Evolutionary conservation across 306 rosid genomes (phyloP), one percentile per base, ranked within the genome.

Genomic region (Corylus americana): DNA sequence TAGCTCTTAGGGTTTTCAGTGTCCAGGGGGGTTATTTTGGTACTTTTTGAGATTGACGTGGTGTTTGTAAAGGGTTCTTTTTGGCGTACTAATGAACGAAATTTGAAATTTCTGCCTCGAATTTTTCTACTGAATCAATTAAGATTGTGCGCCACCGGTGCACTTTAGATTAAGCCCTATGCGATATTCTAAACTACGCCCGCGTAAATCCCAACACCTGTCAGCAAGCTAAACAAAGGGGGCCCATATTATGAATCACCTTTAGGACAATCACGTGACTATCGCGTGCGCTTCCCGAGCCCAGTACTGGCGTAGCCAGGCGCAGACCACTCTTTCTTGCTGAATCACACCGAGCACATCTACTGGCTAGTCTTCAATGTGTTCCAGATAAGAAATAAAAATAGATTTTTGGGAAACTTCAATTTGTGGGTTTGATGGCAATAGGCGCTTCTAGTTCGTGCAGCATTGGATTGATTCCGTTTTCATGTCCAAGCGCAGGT

Each of bases 341-440:
- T 5, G 16, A 6, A 4, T 17, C 25, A 18, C 51, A 17, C 72
- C 13, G 1, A 1, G 9, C 51, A 5, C 50, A 67, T 39, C 51
- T 20, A 8, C 0, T 9, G 11, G 12, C 72, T 37, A 42, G 4
- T 42, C 10, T 67, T 67, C 8, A 4, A 67, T 9, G 7, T 25
- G 5, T 25, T 22, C 7, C 14, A 25, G 64, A 58, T 59, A 59
- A 25, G 66, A 59, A 59, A 59, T 10, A 59, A 11, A n/a, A 59
- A 17, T n/a, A 2, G 3, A 31, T 55, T 55, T 55, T 55, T 2
- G 3, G 62, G 25, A 6, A 55, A 55, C 1, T 16, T 59, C 1
- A 20, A 44, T 2, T 17, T 14, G 47, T 42, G 29, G 14, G 5
- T 68, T 10, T 49, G 62, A 93, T 93, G 98, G 98, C 95, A 11